phyloP scores from a whole-genome alignment of 441 rosid genomes.

The Rhodomyrtus psidioides region DNA sequence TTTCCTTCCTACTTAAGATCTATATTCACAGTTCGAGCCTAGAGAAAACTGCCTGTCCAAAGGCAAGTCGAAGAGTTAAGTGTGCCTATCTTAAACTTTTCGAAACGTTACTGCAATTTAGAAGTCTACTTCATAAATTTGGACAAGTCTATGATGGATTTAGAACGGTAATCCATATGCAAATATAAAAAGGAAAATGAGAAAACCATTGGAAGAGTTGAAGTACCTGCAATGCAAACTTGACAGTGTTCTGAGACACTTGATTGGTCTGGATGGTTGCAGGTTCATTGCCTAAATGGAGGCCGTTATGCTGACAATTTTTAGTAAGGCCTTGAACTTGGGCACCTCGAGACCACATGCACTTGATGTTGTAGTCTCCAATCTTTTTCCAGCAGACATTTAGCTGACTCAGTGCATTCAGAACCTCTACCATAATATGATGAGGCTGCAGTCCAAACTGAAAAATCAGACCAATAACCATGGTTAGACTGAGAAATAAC shows the following conservation, averaged over 20 bases:
- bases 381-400: conserved; percentile 95
- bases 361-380: conserved; percentile 67
- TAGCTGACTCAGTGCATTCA: conserved; percentile 84
- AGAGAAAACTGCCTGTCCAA: neutral
- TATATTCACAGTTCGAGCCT: neutral
- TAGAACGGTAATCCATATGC: neutral
- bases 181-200: neutral
- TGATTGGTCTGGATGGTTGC: neutral
- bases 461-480: neutral
- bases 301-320: neutral
- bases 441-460: conserved; percentile 4
- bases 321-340: neutral
- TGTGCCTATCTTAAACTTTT: neutral
- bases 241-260: neutral
- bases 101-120: neutral
- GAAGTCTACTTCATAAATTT: neutral
- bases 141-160: neutral
- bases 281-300: neutral
- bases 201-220: neutral
- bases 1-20: neutral
- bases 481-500: neutral
- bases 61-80: neutral
- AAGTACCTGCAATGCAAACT: conserved; percentile 8
- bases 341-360: neutral
- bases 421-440: conserved; percentile 10